These are phyloP conservation scores for Pythium brachiatum DNA, from an alignment of 352 stramenopile genomes.

Conservation along the genomic window DNA sequence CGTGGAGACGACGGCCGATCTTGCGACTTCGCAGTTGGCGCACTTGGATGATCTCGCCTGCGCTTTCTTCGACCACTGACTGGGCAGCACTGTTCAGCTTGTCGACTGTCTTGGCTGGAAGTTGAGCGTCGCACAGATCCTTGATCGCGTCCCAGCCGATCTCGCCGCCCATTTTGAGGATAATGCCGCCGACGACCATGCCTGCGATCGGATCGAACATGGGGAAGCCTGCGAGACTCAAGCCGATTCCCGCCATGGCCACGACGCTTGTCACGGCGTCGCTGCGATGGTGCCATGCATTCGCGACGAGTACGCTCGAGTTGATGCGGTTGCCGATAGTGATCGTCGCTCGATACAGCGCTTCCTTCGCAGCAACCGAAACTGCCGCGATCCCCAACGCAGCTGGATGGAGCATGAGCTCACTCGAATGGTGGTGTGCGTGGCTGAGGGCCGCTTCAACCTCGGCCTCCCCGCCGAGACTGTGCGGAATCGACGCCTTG, in stretches of 20 bases:
- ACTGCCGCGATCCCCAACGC: conserved; percentile 82
- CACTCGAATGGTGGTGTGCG: conserved; percentile 7
- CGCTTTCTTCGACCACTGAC: conserved; percentile 38
- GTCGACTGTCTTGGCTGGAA: conserved; percentile 34
- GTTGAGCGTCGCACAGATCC: conserved; percentile 63
- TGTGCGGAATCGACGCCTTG: conserved; percentile 23
- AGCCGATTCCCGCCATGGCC: conserved; percentile 57
- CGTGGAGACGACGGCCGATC: conserved; percentile 55
- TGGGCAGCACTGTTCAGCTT: conserved; percentile 40
- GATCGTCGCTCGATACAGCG: conserved; percentile 90
- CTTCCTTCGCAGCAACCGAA: conserved; percentile 91
- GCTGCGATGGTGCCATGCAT: conserved; percentile 94
- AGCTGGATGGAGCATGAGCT: conserved; percentile 47
- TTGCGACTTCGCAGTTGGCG: conserved; percentile 51
- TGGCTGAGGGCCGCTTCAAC: not conserved
- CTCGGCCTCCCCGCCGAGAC: not conserved
- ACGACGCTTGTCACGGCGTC: conserved; percentile 83
- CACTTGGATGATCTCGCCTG: conserved; percentile 43
- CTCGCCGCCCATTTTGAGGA: conserved; percentile 74
- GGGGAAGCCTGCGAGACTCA: conserved; percentile 59
- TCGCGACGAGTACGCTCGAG: conserved; percentile 93
- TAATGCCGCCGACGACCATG: conserved; percentile 71
- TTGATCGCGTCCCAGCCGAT: conserved; percentile 58
- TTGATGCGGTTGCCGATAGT: conserved; percentile 87
- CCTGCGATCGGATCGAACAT: conserved; percentile 67